Evolutionary conservation across 352 stramenopile species (phyloP).

Genomic region (Globisporangium mamillatum): DNA sequence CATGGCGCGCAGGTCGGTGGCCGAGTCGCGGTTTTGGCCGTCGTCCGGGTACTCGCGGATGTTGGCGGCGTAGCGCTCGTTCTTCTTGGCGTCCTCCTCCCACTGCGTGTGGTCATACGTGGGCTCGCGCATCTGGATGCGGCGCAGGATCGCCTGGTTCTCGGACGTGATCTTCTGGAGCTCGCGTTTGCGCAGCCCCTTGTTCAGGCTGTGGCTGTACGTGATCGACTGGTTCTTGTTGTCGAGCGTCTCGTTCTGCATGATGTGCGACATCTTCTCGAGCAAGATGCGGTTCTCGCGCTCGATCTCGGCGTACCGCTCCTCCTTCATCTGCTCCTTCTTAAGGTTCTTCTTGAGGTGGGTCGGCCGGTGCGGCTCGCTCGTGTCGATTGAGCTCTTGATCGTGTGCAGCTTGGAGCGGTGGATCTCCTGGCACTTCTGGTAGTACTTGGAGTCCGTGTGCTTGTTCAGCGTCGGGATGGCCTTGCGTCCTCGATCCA

Average conservation of each 20-base stretch:
- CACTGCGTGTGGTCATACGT: slow-evolving; percentile 90
- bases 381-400: slow-evolving; percentile 96
- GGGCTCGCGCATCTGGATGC: slow-evolving; percentile 88
- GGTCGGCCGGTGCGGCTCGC: slow-evolving; percentile 85
- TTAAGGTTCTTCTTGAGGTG: slow-evolving; percentile 95
- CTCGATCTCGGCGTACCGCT: slow-evolving; percentile 94
- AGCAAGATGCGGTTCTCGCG: slow-evolving; percentile 96
- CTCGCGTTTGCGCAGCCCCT: slow-evolving; percentile 75
- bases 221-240: slow-evolving; percentile 81
- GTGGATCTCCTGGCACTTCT: slow-evolving; percentile 84
- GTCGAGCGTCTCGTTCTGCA: slow-evolving; percentile 85
- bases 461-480: slow-evolving; percentile 87
- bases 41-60: slow-evolving; percentile 83
- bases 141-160: slow-evolving; percentile 85
- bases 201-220: slow-evolving; percentile 85
- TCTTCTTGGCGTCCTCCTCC: slow-evolving; percentile 85
- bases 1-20: slow-evolving; percentile 46
- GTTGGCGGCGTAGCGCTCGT: slow-evolving; percentile 83
- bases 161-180: slow-evolving; percentile 85
- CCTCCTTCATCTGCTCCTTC: slow-evolving; percentile 96
- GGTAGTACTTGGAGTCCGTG: slow-evolving; percentile 85
- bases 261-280: slow-evolving; percentile 97
- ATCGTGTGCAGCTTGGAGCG: slow-evolving; percentile 76
- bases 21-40: slow-evolving; percentile 33
- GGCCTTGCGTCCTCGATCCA: slow-evolving; percentile 84